Evolutionary conservation across 805 yeast species (phyloP).

Genomic region (Lachancea cidri): DNA sequence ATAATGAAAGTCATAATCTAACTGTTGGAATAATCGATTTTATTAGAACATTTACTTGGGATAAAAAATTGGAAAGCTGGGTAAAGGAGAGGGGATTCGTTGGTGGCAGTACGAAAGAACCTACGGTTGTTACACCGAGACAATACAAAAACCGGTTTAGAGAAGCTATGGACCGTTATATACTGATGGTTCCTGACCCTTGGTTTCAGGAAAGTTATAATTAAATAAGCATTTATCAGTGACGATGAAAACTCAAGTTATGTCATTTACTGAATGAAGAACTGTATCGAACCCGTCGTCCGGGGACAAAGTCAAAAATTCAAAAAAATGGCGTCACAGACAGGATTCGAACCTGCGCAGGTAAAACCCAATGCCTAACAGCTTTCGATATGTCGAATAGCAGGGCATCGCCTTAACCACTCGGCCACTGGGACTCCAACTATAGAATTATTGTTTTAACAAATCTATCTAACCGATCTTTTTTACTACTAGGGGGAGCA

Average conservation of each 20-base stretch:
- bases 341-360: slow-evolving; percentile 99
- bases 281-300: too few relatives aligned
- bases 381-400: slow-evolving; percentile 44
- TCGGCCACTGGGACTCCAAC: slow-evolving; percentile 70
- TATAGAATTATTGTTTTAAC: too few relatives aligned
- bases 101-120: slow-evolving; percentile 82
- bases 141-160: slow-evolving; percentile 92
- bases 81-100: slow-evolving; percentile 92
- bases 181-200: slow-evolving; percentile 86
- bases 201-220: slow-evolving; percentile 36
- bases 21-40: slow-evolving; percentile 94
- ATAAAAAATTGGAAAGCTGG: slow-evolving; percentile 96
- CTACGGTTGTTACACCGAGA: slow-evolving; percentile 95
- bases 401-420: slow-evolving; percentile 94
- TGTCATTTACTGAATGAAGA: too few relatives aligned
- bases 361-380: slow-evolving; percentile 82
- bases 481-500: too few relatives aligned
- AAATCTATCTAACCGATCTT: too few relatives aligned
- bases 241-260: too few relatives aligned
- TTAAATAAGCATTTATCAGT: too few relatives aligned
- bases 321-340: slow-evolving; percentile 76
- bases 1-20: slow-evolving; percentile 56
- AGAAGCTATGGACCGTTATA: slow-evolving; percentile 96
- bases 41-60: slow-evolving; percentile 97
- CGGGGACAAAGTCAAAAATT: neutral